A percentile compares a stretch with the other conserved stretches of the same genome.
Conservation (phyloP, 192 early-diverging fungal genomes). For the Entomortierella beljakovae region DNA sequence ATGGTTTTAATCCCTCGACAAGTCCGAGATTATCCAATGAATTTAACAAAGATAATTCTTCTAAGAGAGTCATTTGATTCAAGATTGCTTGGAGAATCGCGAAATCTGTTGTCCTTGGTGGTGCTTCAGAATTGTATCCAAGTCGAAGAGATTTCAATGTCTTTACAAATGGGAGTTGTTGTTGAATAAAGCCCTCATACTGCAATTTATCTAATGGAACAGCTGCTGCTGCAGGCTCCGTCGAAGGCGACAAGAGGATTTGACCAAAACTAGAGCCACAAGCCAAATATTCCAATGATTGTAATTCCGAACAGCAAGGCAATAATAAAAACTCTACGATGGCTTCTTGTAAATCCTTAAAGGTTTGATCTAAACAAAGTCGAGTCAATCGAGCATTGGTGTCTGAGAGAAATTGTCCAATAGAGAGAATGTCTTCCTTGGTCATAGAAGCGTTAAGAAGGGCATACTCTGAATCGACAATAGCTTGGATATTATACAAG, state of each 20-base stretch:
- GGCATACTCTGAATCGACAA: constrained; percentile 28
- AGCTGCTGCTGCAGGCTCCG: background rate
- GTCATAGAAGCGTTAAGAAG: constrained; percentile 24
- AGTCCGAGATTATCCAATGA: constrained; percentile 23
- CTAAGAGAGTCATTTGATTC: constrained; percentile 10
- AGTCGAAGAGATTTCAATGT: constrained; percentile 15
- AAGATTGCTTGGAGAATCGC: constrained; percentile 12
- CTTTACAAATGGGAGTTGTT: constrained; percentile 3
- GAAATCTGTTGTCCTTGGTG: constrained; percentile 19
- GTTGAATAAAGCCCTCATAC: background rate
- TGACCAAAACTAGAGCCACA: constrained; percentile 21
- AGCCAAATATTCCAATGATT: constrained; percentile 27
- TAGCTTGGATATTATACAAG: constrained; percentile 11
- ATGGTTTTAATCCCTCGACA: constrained; percentile 4
- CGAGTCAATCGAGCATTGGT: constrained; percentile 4
- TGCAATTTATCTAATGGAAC: background rate
- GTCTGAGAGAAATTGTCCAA: constrained; percentile 13
- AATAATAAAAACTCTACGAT: constrained; percentile 7
- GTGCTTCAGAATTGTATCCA: constrained; percentile 33
- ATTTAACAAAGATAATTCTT: constrained; percentile 18
- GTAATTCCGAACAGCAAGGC: constrained; percentile 18
- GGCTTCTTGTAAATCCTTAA: constrained; percentile 30
- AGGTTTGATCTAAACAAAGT: constrained; percentile 9
- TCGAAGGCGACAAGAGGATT: constrained; percentile 16
- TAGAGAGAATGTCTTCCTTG: constrained; percentile 24